Percentiles rank a stretch among this genome's conserved stretches.
These are phyloP conservation scores for Micractinium conductrix DNA, from an alignment of 139 green algal species.

Conservation along the genomic window DNA sequence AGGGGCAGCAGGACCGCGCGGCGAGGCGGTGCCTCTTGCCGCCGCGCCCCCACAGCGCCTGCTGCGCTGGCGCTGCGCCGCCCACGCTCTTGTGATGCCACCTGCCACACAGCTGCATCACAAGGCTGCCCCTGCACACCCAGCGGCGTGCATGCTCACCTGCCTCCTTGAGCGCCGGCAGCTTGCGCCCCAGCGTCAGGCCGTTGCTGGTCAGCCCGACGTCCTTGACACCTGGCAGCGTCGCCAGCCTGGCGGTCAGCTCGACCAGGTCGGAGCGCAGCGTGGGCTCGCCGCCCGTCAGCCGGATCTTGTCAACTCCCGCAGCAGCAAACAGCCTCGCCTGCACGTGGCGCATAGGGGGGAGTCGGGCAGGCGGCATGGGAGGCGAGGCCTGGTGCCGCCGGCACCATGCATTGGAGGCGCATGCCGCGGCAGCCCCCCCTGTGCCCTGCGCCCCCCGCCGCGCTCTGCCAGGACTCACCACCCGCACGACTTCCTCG, in stretches of 20 bases:
- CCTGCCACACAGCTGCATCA: not conserved
- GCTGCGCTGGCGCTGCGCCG: not conserved
- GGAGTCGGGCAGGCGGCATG: no score
- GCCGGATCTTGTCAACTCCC: slow-evolving; percentile 93
- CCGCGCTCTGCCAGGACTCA: slow-evolving; percentile 30
- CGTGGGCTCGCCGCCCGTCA: slow-evolving; percentile 98
- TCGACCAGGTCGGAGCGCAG: slow-evolving; percentile 87
- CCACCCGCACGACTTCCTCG: slow-evolving; percentile 82
- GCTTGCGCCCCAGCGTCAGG: slow-evolving; percentile 79
- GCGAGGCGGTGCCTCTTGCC: no score
- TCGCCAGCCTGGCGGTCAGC: slow-evolving; percentile 61
- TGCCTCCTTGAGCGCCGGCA: slow-evolving; percentile 59
- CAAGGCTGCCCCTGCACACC: not conserved
- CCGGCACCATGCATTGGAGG: no score
- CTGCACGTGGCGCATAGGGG: slow-evolving; percentile 59
- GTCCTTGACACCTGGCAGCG: slow-evolving; percentile 69
- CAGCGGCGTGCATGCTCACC: not conserved
- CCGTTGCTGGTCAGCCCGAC: slow-evolving; percentile 97
- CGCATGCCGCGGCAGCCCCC: no score
- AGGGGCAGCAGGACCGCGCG: no score
- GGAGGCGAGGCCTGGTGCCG: no score
- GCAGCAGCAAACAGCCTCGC: slow-evolving; percentile 79
- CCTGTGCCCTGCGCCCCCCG: no score
- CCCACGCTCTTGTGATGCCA: not conserved
- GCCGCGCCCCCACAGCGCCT: no score